Percentiles rank a stretch among this genome's conserved stretches.
These are phyloP conservation scores for Ascochyta pisi DNA, from an alignment of 2,329 filamentous ascomycete genomes.

Conservation along the genomic window DNA sequence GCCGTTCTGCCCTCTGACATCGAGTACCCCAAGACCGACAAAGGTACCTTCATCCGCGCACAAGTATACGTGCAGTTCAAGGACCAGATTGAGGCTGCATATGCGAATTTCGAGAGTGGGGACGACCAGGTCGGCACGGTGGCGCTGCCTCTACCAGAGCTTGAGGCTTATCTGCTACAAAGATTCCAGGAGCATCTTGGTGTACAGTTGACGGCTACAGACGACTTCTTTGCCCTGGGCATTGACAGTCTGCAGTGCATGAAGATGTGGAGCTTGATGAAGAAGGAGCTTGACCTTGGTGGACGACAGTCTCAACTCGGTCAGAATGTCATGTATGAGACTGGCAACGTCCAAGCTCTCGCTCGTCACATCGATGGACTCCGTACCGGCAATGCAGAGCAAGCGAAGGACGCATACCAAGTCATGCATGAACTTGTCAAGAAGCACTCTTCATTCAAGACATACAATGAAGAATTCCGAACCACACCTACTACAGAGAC, in stretches of 20 bases:
- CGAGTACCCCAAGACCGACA: conserved; percentile 61
- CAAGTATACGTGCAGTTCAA: conserved; percentile 59
- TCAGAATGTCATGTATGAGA: conserved; percentile 67
- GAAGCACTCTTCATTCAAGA: conserved; percentile 52
- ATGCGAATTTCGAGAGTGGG: conserved; percentile 41
- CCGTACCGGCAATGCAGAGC: conserved; percentile 45
- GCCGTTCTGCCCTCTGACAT: conserved; percentile 55
- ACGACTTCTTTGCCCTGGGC: conserved; percentile 66
- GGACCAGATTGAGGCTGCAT: conserved; percentile 56
- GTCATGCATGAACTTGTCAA: conserved; percentile 57
- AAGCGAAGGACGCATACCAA: conserved; percentile 48
- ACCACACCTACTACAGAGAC: conserved; percentile 5
- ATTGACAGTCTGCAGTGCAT: conserved; percentile 67
- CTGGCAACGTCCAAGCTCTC: conserved; percentile 58
- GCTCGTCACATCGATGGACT: conserved; percentile 55
- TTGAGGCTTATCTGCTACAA: conserved; percentile 40
- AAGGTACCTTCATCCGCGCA: conserved; percentile 63
- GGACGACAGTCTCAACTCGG: conserved; percentile 52
- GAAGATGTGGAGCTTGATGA: conserved; percentile 60
- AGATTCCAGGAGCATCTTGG: conserved; percentile 29
- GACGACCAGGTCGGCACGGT: conserved; percentile 26
- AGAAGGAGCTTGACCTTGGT: conserved; percentile 59
- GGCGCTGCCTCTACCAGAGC: conserved; percentile 36
- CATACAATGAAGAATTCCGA: conserved; percentile 4
- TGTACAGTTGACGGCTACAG: conserved; percentile 33